Percentiles rank a stretch among this genome's conserved stretches.
These are phyloP conservation scores for Cyberlindnera galapagoensis DNA, from an alignment of 805 yeast genomes.

Conservation along the genomic window DNA sequence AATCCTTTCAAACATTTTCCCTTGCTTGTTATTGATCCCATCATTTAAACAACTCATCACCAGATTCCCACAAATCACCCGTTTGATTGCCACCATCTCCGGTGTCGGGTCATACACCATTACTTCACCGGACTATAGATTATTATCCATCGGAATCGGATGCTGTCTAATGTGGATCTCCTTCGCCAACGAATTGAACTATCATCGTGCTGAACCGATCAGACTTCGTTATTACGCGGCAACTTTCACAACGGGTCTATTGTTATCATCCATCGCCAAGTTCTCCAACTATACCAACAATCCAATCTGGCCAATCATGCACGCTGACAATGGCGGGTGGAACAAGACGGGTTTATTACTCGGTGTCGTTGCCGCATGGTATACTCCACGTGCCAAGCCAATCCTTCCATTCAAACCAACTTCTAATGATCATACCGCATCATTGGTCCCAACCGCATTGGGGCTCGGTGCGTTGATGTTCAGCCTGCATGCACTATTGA, in stretches of 20 bases:
- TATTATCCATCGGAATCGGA: constrained; percentile 62
- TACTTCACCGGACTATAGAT: constrained; percentile 61
- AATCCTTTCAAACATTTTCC: constrained; percentile 50
- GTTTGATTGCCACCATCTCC: constrained; percentile 46
- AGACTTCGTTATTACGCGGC: constrained; percentile 32
- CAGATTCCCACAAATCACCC: constrained; percentile 45
- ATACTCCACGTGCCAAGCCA: constrained; percentile 38
- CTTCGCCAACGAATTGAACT: constrained; percentile 32
- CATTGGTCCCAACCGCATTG: constrained; percentile 43
- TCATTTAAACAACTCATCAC: constrained; percentile 34
- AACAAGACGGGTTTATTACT: constrained; percentile 61
- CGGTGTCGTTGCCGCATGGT: constrained; percentile 58
- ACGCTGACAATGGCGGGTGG: constrained; percentile 78
- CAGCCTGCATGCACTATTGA: constrained; percentile 63
- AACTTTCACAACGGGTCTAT: constrained; percentile 64
- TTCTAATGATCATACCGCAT: constrained; percentile 22
- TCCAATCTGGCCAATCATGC: constrained; percentile 96
- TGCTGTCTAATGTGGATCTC: constrained; percentile 55
- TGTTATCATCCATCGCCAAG: constrained; percentile 68
- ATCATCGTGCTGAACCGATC: constrained; percentile 18
- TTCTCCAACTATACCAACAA: constrained; percentile 77
- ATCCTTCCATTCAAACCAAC: not conserved
- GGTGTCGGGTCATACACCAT: constrained; percentile 76
- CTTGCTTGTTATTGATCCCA: constrained; percentile 47
- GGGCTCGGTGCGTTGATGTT: constrained; percentile 78